Conservation (phyloP, 1,139 yeast species). For the Diutina siamensis region DNA sequence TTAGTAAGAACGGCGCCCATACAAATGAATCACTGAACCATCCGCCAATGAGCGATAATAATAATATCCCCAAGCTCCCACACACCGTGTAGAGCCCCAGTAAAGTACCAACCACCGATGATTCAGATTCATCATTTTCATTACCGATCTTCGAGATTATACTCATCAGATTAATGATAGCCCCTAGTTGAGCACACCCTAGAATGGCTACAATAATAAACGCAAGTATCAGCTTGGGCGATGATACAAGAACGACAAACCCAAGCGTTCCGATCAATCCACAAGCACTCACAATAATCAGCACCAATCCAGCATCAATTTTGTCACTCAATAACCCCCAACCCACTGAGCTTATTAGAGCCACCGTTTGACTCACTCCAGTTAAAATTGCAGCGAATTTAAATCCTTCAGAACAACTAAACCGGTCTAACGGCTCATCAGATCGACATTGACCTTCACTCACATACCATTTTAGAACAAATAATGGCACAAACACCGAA, state of each 20-base stretch:
- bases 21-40: constrained; percentile 5
- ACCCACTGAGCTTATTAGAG: constrained; percentile 48
- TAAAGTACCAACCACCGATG: constrained; percentile 42
- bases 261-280: constrained; percentile 31
- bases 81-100: constrained; percentile 57
- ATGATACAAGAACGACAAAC: constrained; percentile 18
- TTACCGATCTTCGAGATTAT: constrained; percentile 19
- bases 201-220: constrained; percentile 24
- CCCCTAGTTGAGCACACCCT: constrained; percentile 43
- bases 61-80: constrained; percentile 61
- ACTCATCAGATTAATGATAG: constrained; percentile 41
- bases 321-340: constrained; percentile 49
- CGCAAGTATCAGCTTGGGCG: constrained; percentile 24
- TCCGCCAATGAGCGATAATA: constrained; percentile 53
- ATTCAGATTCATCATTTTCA: constrained; percentile 7
- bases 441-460: constrained; percentile 35
- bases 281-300: constrained; percentile 21
- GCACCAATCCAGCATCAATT: constrained; percentile 20
- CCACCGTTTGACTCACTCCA: constrained; percentile 51
- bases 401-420: constrained; percentile 52
- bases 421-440: constrained; percentile 19
- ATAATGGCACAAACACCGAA: constrained; percentile 52
- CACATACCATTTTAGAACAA: constrained; percentile 46
- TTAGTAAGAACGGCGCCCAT: not conserved
- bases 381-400: constrained; percentile 55